These are phyloP conservation scores for Beta macrorhiza DNA, from an alignment of 179 eudicot species.

Conservation along the genomic window DNA sequence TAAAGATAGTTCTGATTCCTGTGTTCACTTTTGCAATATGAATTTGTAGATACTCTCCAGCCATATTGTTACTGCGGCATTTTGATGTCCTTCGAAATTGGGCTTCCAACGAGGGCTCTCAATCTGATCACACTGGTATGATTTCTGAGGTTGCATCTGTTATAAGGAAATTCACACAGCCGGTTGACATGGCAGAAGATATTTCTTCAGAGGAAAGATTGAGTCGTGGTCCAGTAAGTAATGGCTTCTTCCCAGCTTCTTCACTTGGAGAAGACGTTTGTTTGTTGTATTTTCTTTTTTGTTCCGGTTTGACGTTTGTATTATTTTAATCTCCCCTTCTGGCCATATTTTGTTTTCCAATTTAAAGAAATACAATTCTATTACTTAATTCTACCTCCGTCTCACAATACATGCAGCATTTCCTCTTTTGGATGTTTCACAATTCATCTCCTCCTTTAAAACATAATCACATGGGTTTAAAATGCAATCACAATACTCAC, in stretches of 20 bases:
- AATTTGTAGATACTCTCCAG: constrained; percentile 70
- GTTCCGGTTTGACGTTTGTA: not conserved
- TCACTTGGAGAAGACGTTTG: not conserved
- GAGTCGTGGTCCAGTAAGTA: constrained; percentile 48
- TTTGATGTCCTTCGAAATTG: constrained; percentile 72
- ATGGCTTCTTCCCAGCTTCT: constrained; percentile 15
- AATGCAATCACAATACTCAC: no score
- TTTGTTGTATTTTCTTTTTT: not conserved
- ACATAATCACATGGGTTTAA: no score
- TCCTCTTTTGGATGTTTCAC: no score
- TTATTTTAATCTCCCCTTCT: no score
- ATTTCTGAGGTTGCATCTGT: constrained; percentile 80
- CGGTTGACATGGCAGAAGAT: constrained; percentile 47
- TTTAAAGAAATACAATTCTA: no score
- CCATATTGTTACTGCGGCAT: constrained; percentile 82
- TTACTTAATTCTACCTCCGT: no score
- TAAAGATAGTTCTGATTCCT: not conserved
- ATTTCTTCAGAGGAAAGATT: constrained; percentile 39
- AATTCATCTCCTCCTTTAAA: no score
- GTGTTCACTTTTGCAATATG: constrained; percentile 12
- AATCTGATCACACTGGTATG: constrained; percentile 65
- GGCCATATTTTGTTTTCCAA: no score
- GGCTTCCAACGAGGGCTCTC: constrained; percentile 62
- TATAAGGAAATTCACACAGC: constrained; percentile 76
- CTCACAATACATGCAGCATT: no score